Conservation (phyloP, 768 basidiomycete species). For the Mycena albidolilacea region DNA sequence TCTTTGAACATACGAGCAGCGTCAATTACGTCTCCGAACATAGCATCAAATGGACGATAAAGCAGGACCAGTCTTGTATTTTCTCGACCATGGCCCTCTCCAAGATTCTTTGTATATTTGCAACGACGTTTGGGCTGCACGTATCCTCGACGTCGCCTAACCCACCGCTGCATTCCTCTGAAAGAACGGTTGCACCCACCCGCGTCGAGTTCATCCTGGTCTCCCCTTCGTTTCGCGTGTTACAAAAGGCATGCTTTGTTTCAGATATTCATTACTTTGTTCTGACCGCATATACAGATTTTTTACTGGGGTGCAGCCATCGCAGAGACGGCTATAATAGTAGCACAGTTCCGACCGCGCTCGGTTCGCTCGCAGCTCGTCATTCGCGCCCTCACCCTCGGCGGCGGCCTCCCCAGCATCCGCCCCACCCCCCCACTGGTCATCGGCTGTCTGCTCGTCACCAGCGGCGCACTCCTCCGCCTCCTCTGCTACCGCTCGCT, state of each 20-base stretch:
- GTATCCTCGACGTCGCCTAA: slow-evolving; percentile 28
- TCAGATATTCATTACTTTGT: neutral
- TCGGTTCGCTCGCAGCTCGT: neutral
- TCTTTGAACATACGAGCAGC: too few species aligned
- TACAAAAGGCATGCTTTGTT: slow-evolving; percentile 16
- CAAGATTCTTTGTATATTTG: slow-evolving; percentile 16
- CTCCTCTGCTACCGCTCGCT: slow-evolving; percentile 34
- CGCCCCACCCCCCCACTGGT: neutral
- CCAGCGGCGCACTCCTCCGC: slow-evolving; percentile 22
- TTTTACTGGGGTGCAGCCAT: slow-evolving; percentile 19
- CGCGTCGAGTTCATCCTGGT: slow-evolving; percentile 28
- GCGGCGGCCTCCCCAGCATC: neutral
- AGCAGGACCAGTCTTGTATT: neutral
- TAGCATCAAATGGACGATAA: neutral
- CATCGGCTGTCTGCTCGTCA: slow-evolving; percentile 3
- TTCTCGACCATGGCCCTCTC: slow-evolving; percentile 17
- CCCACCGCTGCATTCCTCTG: slow-evolving; percentile 14
- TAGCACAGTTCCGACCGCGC: neutral
- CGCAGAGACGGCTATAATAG: slow-evolving; percentile 1
- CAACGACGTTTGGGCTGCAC: slow-evolving; percentile 18
- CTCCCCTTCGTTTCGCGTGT: slow-evolving; percentile 23
- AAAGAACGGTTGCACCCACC: slow-evolving; percentile 16
- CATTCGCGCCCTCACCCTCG: neutral
- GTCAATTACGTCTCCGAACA: neutral
- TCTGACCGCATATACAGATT: slow-evolving; percentile 1